Evolutionary conservation across 208 protist species (phyloP), one percentile per base, ranked within the genome.

Genomic region (Giardia muris): DNA sequence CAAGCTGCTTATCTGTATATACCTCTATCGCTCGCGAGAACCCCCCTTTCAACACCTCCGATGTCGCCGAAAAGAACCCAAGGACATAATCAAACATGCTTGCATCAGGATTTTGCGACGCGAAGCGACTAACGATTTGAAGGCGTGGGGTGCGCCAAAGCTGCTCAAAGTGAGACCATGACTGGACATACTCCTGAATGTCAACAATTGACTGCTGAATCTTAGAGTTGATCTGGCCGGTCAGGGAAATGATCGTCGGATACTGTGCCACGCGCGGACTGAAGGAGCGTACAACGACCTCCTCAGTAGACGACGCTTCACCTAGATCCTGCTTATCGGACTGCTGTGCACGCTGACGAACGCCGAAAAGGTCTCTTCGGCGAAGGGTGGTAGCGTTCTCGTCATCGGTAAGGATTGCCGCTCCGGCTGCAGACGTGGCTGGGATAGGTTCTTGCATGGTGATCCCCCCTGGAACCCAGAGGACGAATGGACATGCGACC

Each of bases 311-410:
- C 43, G 87, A 47, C 0, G 44, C 1, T 1, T 90, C 87, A 1
- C 0, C 1, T 44, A 47, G 1, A 2, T 47, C 42, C 87, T 22
- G 43, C 48, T 47, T 43, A 4, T 89, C 86, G 86, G 19, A 10
- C 19, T 89, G 4, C 86, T 89, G n/a, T 45, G 42, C 42, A 22
- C 19, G 19, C 1, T 90, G 19, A 2, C 86, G 86, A 44, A 89
- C n/a, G n/a, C 45, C 43, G 45, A 43, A 90, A 22, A 90, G 87
- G 39, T 89, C 86, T 10, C 3, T 46, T 4, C 42, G 4, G 4
- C 86, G 4, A 44, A 89, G 4, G 3, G 86, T 45, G n/a, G 86
- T 89, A 43, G 86, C 86, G 86, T 89, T 76, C 57, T 76, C 86
- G 45, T 10, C 4, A 89, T 22, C 19, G 45, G 42, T 45, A 46